These are phyloP conservation scores for Hanseniaspora opuntiae DNA, from an alignment of 805 yeast species.

Conservation along the genomic window DNA sequence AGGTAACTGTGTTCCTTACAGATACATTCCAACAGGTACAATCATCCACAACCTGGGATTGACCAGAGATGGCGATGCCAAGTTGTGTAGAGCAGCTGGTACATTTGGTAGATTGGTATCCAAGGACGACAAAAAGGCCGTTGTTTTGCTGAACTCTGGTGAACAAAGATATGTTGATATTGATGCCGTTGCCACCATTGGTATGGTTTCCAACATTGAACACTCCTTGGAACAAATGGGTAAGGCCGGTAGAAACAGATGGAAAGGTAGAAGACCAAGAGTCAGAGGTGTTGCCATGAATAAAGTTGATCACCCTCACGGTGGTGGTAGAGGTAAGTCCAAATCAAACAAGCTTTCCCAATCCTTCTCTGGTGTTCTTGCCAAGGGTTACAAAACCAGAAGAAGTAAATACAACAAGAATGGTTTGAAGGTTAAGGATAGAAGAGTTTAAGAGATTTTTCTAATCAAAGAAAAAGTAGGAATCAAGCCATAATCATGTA, in stretches of 20 bases:
- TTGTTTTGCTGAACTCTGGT: constrained; percentile 75
- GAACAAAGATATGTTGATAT: constrained; percentile 82
- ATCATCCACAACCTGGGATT: constrained; percentile 79
- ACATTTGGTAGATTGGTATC: constrained; percentile 78
- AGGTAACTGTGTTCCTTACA: constrained; percentile 88
- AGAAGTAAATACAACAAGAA: constrained; percentile 74
- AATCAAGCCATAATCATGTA: neutral
- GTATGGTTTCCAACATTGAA: constrained; percentile 82
- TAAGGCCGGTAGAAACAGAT: constrained; percentile 91
- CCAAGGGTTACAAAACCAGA: constrained; percentile 91
- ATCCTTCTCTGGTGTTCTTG: constrained; percentile 90
- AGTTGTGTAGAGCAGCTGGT: constrained; percentile 88
- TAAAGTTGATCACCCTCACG: constrained; percentile 94
- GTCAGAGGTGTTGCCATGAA: constrained; percentile 98
- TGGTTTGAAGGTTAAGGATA: constrained; percentile 66
- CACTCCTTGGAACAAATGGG: constrained; percentile 83
- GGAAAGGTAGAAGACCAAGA: constrained; percentile 83
- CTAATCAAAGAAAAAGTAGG: constrained; percentile 20
- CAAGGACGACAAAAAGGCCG: constrained; percentile 63
- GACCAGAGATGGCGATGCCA: constrained; percentile 62
- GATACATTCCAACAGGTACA: constrained; percentile 90
- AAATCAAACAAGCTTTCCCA: constrained; percentile 88
- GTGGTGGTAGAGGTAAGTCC: constrained; percentile 99
- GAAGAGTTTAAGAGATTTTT: constrained; percentile 35
- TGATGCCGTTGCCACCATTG: constrained; percentile 85